Percentiles rank a stretch among this genome's conserved stretches.
These are phyloP conservation scores for Naumovozyma baii DNA, from an alignment of 805 yeast species.

Conservation along the genomic window DNA sequence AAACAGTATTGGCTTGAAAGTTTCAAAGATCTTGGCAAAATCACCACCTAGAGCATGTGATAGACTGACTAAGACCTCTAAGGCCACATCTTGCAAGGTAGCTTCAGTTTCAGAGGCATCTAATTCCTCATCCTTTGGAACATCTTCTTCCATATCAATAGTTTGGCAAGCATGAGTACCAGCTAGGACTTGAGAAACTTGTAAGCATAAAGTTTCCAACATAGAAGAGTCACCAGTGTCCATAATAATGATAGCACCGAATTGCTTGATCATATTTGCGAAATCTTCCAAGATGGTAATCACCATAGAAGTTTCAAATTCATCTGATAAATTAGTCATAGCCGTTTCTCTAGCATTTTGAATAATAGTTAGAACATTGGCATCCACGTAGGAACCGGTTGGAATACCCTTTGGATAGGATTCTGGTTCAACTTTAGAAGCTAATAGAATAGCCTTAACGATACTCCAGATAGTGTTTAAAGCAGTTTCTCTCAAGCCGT, in stretches of 20 bases:
- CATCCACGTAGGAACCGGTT: conserved; percentile 48
- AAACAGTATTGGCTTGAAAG: conserved; percentile 58
- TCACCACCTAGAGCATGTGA: conserved; percentile 71
- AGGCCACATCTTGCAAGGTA: conserved; percentile 69
- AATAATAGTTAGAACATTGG: conserved; percentile 47
- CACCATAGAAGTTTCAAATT: conserved; percentile 77
- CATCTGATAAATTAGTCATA: conserved; percentile 55
- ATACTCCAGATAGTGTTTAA: conserved; percentile 75
- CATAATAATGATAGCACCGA: conserved; percentile 62
- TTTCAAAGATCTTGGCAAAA: conserved; percentile 60
- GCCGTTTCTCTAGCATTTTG: conserved; percentile 60
- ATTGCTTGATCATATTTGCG: conserved; percentile 52
- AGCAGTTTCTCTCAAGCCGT: conserved; percentile 86
- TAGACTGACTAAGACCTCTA: conserved; percentile 74
- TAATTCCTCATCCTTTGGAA: conserved; percentile 43
- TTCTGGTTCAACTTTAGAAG: conserved; percentile 39
- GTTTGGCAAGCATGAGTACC: conserved; percentile 80
- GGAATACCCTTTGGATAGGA: conserved; percentile 57
- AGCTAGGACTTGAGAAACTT: conserved; percentile 62
- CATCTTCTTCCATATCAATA: conserved; percentile 58
- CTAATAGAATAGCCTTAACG: conserved; percentile 53
- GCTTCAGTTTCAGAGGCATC: conserved; percentile 55
- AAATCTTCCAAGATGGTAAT: conserved; percentile 66
- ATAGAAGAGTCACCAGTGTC: conserved; percentile 48
- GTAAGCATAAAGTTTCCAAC: conserved; percentile 61